Evolutionary conservation across 495 filamentous ascomycete genomes (phyloP), one percentile per base, ranked within the genome.

Genomic region (Penicillium verhagenii): DNA sequence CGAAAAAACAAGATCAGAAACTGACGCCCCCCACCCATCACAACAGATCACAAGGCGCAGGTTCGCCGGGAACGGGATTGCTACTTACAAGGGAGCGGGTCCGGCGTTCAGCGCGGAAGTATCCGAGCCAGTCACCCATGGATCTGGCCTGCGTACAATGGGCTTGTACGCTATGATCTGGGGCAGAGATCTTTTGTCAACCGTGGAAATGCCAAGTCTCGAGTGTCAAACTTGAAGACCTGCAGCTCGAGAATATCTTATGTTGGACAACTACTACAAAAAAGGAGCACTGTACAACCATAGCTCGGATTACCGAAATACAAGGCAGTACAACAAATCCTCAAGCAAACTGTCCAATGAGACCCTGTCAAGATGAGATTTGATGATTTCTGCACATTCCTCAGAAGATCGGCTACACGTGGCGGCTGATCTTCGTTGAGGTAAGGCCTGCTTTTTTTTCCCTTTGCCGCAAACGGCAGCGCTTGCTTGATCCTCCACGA

Each of bases 391-490:
- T 35, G 52, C 42, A 45, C 49, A 52, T 58, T 58, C 50, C 49
- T 55, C 39, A 24, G 20, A 31, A 21, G 14, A 20, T 40, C 38
- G 20, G 2, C 31, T 21, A 46, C 53, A 50, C 50, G 54, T 56
- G 58, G 46, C 21, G n/a, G n/a, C 37, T 16, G 29, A 46, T 50
- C 57, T 53, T 33, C 29, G 23, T 47, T 16, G 8, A 29, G 21
- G 21, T 11, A 44, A 21, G 47, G 23, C 19, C 33, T n/a, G n/a
- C n/a, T n/a, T n/a, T n/a, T n/a, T n/a, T 52, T 11, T 5, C 23
- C 16, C n/a, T 50, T 40, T 20, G 31, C 54, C 54, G 58, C 50
- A 61, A 57, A 45, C 58, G 40, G 58, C 19, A 51, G 23, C 25
- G 37, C 23, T 10, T 29, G 37, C 23, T 10, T 29, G 18, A 60